These are phyloP conservation scores for Leccinum colubrinum DNA, from an alignment of 1,284 basidiomycete species.

Conservation along the genomic window DNA sequence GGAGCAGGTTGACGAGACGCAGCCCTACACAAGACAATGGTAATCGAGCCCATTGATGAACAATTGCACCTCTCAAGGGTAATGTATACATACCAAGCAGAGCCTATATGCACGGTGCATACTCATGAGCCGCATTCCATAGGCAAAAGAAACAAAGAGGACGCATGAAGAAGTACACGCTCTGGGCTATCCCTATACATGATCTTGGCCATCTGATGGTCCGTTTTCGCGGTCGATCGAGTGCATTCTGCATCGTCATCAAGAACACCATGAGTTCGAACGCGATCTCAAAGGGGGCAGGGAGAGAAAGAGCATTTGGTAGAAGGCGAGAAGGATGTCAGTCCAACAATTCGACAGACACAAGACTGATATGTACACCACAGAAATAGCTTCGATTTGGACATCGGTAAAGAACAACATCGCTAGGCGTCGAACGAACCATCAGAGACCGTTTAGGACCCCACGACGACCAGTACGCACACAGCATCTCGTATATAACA, in stretches of 20 bases:
- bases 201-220: constrained; percentile 19
- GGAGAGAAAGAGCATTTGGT: background rate
- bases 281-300: constrained; percentile 21
- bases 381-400: constrained; percentile 13
- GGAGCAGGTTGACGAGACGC: too few relatives aligned
- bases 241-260: constrained; percentile 36
- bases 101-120: constrained; percentile 7
- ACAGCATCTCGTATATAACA: too few relatives aligned
- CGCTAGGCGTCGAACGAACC: constrained; percentile 7
- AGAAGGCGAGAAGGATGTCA: background rate
- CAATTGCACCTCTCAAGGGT: too few relatives aligned
- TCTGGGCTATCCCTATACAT: constrained; percentile 30
- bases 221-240: constrained; percentile 30
- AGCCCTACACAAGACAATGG: too few relatives aligned
- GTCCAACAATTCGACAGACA: background rate
- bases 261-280: constrained; percentile 40
- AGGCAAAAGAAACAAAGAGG: background rate
- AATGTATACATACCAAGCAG: too few relatives aligned
- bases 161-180: constrained; percentile 39
- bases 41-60: too few relatives aligned
- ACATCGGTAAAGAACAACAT: constrained; percentile 10
- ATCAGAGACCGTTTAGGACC: background rate
- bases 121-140: constrained; percentile 1
- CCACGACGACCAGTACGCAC: background rate
- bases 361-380: constrained; percentile 22